Base-by-base conservation (phyloP, 495 filamentous ascomycete species). In the Geopyxis carbonaria region DNA sequence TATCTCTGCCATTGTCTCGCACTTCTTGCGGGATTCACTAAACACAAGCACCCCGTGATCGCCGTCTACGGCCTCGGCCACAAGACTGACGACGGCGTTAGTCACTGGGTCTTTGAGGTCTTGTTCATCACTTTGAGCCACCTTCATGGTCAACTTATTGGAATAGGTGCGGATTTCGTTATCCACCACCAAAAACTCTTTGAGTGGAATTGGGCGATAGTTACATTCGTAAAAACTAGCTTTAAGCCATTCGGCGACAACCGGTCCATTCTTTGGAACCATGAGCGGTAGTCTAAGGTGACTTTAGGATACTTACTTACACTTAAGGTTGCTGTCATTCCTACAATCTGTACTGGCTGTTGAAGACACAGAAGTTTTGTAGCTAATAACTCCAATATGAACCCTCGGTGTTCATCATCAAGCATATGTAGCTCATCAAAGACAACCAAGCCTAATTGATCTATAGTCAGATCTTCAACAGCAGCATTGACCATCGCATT, bases 351-450 rank as follows among this genome's bases (percentile, higher is more conserved):
- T 19, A 82, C 68, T 29, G 64, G 61, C 42, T 78, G 68, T 28
- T 70, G 76, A 8, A 86, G 60, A 36, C 76, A 68, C 5, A 86
- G 56, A 18, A 86, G 51, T 44, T 89, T 89, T 2, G 80, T 80
- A 4, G 75, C 71, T 61, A 86, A 71, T n/a, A 86, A 58, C 54
- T 89, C 81, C 37, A 89, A 61, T 0, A 86, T 64, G 48, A 84
- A 85, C 4, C 81, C 81, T n/a, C 81, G 72, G 48, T 72, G 67
- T 24, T 78, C 73, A 53, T 86, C 81, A 42, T 78, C 74, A 13
- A 89, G 61, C 78, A 89, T 84, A 46, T 89, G 81, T 3, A 84
- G 57, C 51, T 86, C 80, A 51, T 86, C 81, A 11, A 89, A 59
- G 6, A 86, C 78, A 21, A 85, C 73, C 15, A 74, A 60, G 19